Base-by-base conservation (phyloP, 331 rosid genomes). In the Telfairia occidentalis region DNA sequence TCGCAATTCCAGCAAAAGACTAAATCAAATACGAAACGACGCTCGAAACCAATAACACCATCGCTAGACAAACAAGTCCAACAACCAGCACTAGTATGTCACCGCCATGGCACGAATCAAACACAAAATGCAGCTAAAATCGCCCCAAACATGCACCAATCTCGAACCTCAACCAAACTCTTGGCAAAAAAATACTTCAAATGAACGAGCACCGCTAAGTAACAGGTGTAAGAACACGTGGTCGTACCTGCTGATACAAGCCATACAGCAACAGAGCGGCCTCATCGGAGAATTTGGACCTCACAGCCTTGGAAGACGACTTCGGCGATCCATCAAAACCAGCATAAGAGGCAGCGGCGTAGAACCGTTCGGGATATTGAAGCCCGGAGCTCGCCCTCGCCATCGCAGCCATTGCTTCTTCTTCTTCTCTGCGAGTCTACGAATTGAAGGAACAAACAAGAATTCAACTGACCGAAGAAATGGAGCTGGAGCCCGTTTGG, bases 281-380 rank as follows among this genome's bases (percentile, higher is more conserved):
- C 53, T 91, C 96, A 13, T 91, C 82, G 19, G 89, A 81, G 92
- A 93, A 93, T 80, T 83, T 90, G 63, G 97, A 83, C 80, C 96
- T 88, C 63, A 92, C 82, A 52, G 93, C 82, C 85, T 90, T 86
- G 60, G 93, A 88, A 21, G 97, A 86, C 64, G 98, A 90, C 61
- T 78, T 87, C 38, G 98, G 85, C 67, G 87, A 85, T 85, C 94
- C 96, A 73, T 93, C 97, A 35, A 93, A 90, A 2, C 97, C 98
- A 5, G 85, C 98, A 76, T 87, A 93, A 4, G 97, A 83, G 35
- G 97, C 92, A 61, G 97, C 98, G 45, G 96, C 93, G 90, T 84
- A 88, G 87, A 93, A 93, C 54, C 97, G 87, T 71, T 93, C 96
- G 43, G 98, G 98, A 83, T 93, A 93, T 72, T 93, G 98, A 46